Base-by-base conservation (phyloP, 768 basidiomycete genomes). In the Harrya chromipes region DNA sequence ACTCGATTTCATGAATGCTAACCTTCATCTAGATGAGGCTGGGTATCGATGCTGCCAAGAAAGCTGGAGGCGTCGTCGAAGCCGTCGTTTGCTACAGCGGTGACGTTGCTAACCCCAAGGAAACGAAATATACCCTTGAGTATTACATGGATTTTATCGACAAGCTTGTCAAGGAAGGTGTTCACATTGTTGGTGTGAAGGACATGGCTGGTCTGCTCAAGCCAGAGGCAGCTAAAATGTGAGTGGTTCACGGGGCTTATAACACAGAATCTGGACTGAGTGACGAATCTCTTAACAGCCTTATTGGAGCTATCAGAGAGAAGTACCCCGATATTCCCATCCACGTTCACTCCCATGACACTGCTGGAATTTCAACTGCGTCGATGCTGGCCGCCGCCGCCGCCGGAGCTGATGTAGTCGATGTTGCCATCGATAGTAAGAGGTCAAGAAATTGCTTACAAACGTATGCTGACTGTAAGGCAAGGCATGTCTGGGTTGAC, bases 261-360 rank as follows among this genome's bases (percentile, higher is more conserved):
- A 34, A 42, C 47, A 9, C 40, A 27, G 23, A 21, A 39, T 23
- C 24, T 49, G 21, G 47, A 21, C 48, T 49, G 21, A 55, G 40
- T 26, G 19, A 41, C 40, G 53, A 44, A 52, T 40, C 2, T 29
- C 50, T n/a, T 54, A 17, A 2, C 49, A 94, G 92, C 40, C 85
- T 99, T 56, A 85, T 99, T 64, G 87, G 92, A 57, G 87, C 94
- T 12, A 95, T 99, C 70, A 83, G 97, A 65, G 83, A 90, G 74
- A 94, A 91, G 60, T 88, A 98, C 71, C 97, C 97, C 35, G 94
- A 97, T 66, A 81, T 99, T 48, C 94, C 97, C 26, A 98, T 99
- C 68, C 97, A 99, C 68, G 95, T 99, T 33, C 97, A 99, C 74
- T 97, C 97, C 12, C 97, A 99, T 70, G 97, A 99, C 71, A 99